These are phyloP conservation scores for Umbelopsis ramanniana DNA, from an alignment of 192 early-diverging fungal genomes.

Conservation along the genomic window DNA sequence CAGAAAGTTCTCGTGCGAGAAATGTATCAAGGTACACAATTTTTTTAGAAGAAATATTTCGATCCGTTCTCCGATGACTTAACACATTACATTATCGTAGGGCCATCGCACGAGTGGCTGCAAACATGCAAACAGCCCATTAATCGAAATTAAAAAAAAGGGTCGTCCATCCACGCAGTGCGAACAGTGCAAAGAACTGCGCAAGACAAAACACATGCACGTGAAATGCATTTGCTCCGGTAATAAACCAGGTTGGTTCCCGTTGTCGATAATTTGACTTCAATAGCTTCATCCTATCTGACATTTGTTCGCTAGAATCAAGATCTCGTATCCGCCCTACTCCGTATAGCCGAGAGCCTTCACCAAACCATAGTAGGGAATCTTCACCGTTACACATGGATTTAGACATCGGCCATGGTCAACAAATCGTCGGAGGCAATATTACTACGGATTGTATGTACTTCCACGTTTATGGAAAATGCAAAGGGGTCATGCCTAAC, in stretches of 20 bases:
- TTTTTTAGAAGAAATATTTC: not conserved
- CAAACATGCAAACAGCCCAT: conserved; percentile 52
- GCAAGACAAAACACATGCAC: conserved; percentile 66
- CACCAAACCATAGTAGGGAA: conserved; percentile 8
- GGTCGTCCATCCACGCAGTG: conserved; percentile 75
- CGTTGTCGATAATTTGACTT: not conserved
- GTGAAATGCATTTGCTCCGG: conserved; percentile 64
- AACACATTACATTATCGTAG: not conserved
- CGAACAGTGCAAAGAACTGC: conserved; percentile 62
- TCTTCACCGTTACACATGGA: conserved; percentile 3
- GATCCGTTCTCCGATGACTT: not conserved
- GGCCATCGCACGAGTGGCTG: conserved; percentile 44
- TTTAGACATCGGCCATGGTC: not conserved
- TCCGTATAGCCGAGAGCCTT: conserved; percentile 6
- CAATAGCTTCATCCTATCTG: not conserved
- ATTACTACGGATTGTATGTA: not conserved
- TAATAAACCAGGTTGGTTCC: not conserved
- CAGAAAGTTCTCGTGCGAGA: conserved; percentile 40
- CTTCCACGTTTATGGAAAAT: not conserved
- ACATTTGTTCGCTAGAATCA: not conserved
- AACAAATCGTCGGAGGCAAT: not conserved
- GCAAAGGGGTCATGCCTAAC: not conserved
- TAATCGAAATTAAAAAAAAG: conserved; percentile 67
- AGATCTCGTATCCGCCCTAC: not conserved
- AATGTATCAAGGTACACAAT: conserved; percentile 40